These are phyloP conservation scores for Exophiala sp. DNA, from an alignment of 2,329 filamentous ascomycete species.

Conservation along the genomic window DNA sequence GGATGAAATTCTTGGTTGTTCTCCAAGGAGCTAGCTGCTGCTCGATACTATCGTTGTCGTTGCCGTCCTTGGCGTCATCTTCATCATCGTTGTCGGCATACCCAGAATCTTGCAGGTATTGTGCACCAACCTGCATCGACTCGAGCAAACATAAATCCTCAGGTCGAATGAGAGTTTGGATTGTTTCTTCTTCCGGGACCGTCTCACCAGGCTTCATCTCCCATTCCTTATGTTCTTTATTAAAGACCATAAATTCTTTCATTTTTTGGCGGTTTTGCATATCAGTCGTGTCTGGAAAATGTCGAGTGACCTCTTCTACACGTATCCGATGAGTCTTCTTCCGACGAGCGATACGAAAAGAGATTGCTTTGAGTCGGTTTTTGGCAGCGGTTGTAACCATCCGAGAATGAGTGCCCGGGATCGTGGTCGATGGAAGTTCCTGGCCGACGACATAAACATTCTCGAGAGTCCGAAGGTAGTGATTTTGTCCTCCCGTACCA, in stretches of 20 bases:
- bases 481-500: constrained; percentile 70
- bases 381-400: constrained; percentile 97
- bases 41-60: constrained; percentile 72
- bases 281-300: constrained; percentile 89
- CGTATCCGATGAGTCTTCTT: constrained; percentile 66
- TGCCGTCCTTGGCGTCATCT: constrained; percentile 55
- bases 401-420: constrained; percentile 87
- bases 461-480: constrained; percentile 84
- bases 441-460: constrained; percentile 90
- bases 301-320: constrained; percentile 81
- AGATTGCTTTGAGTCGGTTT: constrained; percentile 93
- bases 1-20: constrained; percentile 92
- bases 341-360: constrained; percentile 80
- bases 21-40: constrained; percentile 94
- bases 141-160: constrained; percentile 94
- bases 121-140: constrained; percentile 92
- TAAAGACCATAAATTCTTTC: constrained; percentile 91
- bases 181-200: constrained; percentile 73
- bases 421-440: constrained; percentile 84
- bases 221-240: constrained; percentile 86
- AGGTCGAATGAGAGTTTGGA: constrained; percentile 86
- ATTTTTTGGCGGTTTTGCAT: constrained; percentile 95
- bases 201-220: constrained; percentile 68
- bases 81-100: constrained; percentile 66
- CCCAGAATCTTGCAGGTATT: constrained; percentile 85